Evolutionary conservation across 164 flowering plant genomes (phyloP), one percentile per base, ranked within the genome.

Genomic region (Stephania yunnanensis): DNA sequence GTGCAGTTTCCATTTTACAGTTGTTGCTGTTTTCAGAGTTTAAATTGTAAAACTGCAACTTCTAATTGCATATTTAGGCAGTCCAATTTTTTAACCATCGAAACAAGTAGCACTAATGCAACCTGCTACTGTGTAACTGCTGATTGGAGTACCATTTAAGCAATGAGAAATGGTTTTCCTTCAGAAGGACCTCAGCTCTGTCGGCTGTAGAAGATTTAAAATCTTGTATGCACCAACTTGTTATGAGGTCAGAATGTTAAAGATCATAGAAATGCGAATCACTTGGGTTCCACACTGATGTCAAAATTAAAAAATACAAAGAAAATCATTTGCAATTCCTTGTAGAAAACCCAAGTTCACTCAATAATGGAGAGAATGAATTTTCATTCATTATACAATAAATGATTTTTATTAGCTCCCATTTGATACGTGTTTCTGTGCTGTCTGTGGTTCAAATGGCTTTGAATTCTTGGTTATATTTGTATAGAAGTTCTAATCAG

Each of bases 391-490:
- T n/a, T n/a, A 13, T 58, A 2, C 64, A n/a, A 58, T 5, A 58
- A 58, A 58, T 58, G 19, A 19, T 58, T 58, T 58, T 58, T 19
- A 58, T 58, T n/a, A 58, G 64, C 64, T 58, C 6, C 9, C 4
- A 48, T 48, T 69, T 69, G 3, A 45, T 71, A 4, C 11, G 52
- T 48, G 31, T 71, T 20, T 36, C 50, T 10, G 5, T 71, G 52
- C 46, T 10, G 10, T 69, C 44, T 6, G 8, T n/a, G 12, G 8
- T 46, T 25, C 65, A 52, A 7, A 69, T 67, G 17, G 61, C 7
- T 69, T 58, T 19, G 55, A 77, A 25, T 72, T 72, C 48, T 42
- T 48, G 20, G 9, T 69, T 70, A 20, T 52, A 45, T 77, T 76
- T 66, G 48, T 45, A 12, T 10, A 25, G 31, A 7, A 44, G 17